phyloP scores from a whole-genome alignment of 257 asterid genomes.

The Fraxinus anomala region DNA sequence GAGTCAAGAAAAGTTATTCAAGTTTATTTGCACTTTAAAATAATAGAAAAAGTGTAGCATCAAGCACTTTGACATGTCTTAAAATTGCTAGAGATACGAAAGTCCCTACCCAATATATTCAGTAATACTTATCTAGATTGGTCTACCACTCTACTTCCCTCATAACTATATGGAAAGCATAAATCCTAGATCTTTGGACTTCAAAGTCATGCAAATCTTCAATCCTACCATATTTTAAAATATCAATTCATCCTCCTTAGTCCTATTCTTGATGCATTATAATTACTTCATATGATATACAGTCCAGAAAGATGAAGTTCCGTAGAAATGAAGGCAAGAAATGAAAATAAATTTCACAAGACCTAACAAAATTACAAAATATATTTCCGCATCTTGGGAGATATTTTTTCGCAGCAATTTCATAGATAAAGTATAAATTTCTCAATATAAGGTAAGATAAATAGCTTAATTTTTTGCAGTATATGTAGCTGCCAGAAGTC shows the following conservation, averaged over 20 bases:
- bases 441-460: background rate
- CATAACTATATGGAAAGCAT: background rate
- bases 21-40: background rate
- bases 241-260: background rate
- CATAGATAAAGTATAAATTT: background rate
- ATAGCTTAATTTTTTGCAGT: background rate
- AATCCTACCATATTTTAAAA: background rate
- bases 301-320: background rate
- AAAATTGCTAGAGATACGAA: background rate
- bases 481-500: background rate
- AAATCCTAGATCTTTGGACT: background rate
- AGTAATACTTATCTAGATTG: background rate
- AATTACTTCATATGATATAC: background rate
- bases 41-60: background rate
- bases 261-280: background rate
- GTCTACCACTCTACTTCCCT: background rate
- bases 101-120: background rate
- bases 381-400: background rate
- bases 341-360: background rate
- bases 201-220: background rate
- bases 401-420: background rate
- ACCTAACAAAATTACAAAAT: background rate
- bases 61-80: background rate
- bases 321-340: background rate
- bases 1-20: background rate